phyloP scores from a whole-genome alignment of 768 basidiomycete species.

The Cystobasidium onofrii region DNA sequence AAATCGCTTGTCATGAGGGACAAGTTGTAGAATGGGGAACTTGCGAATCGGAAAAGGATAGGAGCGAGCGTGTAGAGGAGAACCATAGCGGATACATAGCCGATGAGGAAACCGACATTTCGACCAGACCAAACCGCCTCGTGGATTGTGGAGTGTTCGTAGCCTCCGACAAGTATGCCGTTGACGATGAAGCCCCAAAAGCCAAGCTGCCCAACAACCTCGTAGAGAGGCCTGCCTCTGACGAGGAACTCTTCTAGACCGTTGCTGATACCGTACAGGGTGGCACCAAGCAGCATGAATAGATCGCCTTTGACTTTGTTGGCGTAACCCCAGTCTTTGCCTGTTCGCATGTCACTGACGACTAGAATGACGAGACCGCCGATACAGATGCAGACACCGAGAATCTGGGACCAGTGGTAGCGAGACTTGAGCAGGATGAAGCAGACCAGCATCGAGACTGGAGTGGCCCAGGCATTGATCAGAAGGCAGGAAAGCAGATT shows the following conservation, averaged over 20 bases:
- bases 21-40: constrained; percentile 40
- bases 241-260: constrained; percentile 41
- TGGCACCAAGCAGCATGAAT: constrained; percentile 38
- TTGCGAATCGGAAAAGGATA: constrained; percentile 35
- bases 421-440: constrained; percentile 36
- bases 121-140: constrained; percentile 38
- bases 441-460: constrained; percentile 41
- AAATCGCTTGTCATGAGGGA: constrained; percentile 37
- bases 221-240: constrained; percentile 39
- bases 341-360: constrained; percentile 37
- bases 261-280: constrained; percentile 37
- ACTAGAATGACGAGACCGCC: constrained; percentile 40
- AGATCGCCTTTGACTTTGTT: constrained; percentile 36
- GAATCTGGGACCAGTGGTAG: constrained; percentile 39
- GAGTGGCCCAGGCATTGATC: constrained; percentile 38
- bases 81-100: constrained; percentile 38
- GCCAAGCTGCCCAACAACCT: constrained; percentile 43
- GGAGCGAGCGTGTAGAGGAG: constrained; percentile 39
- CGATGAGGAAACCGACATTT: constrained; percentile 38
- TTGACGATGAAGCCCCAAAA: constrained; percentile 40
- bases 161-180: constrained; percentile 38
- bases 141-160: constrained; percentile 36
- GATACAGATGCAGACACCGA: constrained; percentile 40
- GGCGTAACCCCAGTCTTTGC: constrained; percentile 35
- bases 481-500: constrained; percentile 39